Percentiles rank a stretch among this genome's conserved stretches.
Evolutionary conservation across 1,139 yeast species (phyloP).

Genomic region (Fermentozyma sake): DNA sequence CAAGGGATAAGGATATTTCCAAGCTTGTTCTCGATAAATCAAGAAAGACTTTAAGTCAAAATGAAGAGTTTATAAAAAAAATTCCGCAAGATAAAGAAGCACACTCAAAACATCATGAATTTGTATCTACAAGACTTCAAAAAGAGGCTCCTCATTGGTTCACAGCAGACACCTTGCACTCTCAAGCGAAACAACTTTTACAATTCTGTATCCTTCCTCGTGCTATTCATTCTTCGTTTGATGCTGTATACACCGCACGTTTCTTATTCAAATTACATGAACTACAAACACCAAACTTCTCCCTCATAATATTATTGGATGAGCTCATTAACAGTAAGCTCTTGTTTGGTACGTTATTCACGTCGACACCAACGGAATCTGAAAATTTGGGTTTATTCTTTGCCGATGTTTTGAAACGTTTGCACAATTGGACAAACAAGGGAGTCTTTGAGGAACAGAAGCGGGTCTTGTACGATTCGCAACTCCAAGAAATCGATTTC

Average conservation of each 20-base stretch:
- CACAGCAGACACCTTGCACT: background rate
- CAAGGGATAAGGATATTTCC: slow-evolving; percentile 27
- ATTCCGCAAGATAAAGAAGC: slow-evolving; percentile 23
- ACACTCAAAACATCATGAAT: slow-evolving; percentile 27
- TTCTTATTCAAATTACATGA: slow-evolving; percentile 54
- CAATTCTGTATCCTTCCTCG: slow-evolving; percentile 74
- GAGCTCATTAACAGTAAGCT: slow-evolving; percentile 47
- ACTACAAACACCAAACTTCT: slow-evolving; percentile 38
- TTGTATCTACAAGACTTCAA: slow-evolving; percentile 11
- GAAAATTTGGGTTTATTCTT: slow-evolving; percentile 80
- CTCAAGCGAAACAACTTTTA: slow-evolving; percentile 32
- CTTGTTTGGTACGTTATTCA: slow-evolving; percentile 57
- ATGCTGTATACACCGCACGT: slow-evolving; percentile 68
- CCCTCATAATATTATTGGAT: slow-evolving; percentile 42
- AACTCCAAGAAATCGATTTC: slow-evolving; percentile 16
- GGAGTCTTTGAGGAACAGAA: slow-evolving; percentile 12
- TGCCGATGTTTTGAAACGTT: slow-evolving; percentile 47
- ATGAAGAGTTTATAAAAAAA: slow-evolving; percentile 19
- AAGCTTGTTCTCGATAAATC: slow-evolving; percentile 21
- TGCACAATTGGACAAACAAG: slow-evolving; percentile 41
- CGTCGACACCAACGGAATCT: slow-evolving; percentile 73
- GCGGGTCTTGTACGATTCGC: slow-evolving; percentile 6
- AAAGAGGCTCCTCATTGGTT: slow-evolving; percentile 24
- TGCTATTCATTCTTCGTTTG: slow-evolving; percentile 74
- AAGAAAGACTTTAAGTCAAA: slow-evolving; percentile 24